Base-by-base conservation (phyloP, 495 filamentous ascomycete species). In the Penicillium silybi region DNA sequence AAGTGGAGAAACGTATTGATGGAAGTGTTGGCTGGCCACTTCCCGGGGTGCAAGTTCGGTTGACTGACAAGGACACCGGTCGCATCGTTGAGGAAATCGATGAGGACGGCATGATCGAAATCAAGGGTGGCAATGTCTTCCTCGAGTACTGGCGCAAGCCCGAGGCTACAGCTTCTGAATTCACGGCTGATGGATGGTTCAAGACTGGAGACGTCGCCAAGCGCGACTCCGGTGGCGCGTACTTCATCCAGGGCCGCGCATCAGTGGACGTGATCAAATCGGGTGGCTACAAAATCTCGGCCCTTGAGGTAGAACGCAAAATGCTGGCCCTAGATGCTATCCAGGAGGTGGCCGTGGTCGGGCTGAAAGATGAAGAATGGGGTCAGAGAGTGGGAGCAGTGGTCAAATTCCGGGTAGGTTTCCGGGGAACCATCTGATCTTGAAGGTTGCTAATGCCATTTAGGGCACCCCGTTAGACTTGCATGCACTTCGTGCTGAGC, bases 211-310 rank as follows among this genome's bases (percentile, higher is more conserved):
- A 77, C 50, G 67, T 75, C 1, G 74, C 72, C 8, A 56, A 58
- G 10, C 66, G 71, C 7, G 66, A 74, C 47, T 54, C 47, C n/a
- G 57, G 49, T 6, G 73, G 73, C 6, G 71, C 71, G 6, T 73
- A 74, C 46, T 74, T 64, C 13, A 75, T 77, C 46, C 69, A 75
- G 54, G 74, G 72, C 15, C 71, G 74, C 3, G 71, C 70, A 10
- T 74, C 71, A 10, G 70, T 75, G 15, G 72, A 77, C 35, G 48
- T 76, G 50, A 74, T 77, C 56, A 77, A 76, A 45, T 72, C 72
- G 0, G 73, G 73, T 34, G 73, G 73, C 1, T 76, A 75, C 44
- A 76, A 76, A 54, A 67, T 76, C 18, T 76, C 72, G 1, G 72
- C 73, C 2, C 46, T 75, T 42, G 72, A 76, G 46, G 69, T 76